Base-by-base conservation (phyloP, 768 basidiomycete species). In the Termitomyces sp. region DNA sequence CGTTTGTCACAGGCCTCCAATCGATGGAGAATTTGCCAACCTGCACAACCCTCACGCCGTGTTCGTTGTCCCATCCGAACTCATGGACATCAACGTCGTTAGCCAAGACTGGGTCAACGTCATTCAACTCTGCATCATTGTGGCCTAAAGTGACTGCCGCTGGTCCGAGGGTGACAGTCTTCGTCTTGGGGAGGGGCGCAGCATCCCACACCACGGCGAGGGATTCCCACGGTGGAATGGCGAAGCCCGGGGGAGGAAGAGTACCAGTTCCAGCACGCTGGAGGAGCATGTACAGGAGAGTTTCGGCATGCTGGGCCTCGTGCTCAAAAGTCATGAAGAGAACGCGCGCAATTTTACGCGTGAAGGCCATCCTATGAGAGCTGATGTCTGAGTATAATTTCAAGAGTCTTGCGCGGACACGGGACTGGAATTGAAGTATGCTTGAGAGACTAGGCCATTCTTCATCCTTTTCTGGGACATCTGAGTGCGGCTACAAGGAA, bases 51-150 rank as follows among this genome's bases (percentile, higher is more conserved):
- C 86, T 76, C 62, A 77, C 75, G 2, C 95, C 93, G 64, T 87
- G 79, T 74, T 99, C 97, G 65, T 93, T 95, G 70, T 99, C 97
- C 97, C 96, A 95, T 0, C 95, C 94, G 71, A 91, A 93, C 57
- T 87, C 84, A 66, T 95, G 88, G 8, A 72, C 73, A 18, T 72
- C 69, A 47, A 82, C 70, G 26, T 82, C 77, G 0, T 70, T 66
- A 3, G 72, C 66, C 18, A 71, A 69, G 2, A 62, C 66, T 1
- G 68, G 53, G 47, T 68, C 61, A 0, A 62, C 64, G 68, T 98
- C 95, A 7, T 89, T 82, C 0, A 69, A 74, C 71, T 98, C 96
- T 30, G 69, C 61, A 66, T 99, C 96, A 63, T 96, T 82, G 64
- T 95, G 93, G 0, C 96, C 96, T 1, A 97, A 70, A 5, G 73